phyloP scores from a whole-genome alignment of 805 yeast genomes.

The Candida khao-thaluensis region DNA sequence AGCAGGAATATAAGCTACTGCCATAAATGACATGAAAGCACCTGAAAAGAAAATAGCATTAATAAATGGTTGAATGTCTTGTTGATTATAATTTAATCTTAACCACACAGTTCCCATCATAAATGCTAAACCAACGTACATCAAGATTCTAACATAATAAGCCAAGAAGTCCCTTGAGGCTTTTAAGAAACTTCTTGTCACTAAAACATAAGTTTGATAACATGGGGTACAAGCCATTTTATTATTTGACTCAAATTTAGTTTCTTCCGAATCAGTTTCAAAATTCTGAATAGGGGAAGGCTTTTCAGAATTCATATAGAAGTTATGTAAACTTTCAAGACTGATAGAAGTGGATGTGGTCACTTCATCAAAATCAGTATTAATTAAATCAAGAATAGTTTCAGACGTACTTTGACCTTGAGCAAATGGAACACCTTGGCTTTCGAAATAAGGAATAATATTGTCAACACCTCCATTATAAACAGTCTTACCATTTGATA shows the following conservation, averaged over 20 bases:
- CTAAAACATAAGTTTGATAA: constrained; percentile 18
- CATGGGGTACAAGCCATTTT: constrained; percentile 5
- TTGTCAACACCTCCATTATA: constrained; percentile 18
- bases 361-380: constrained; percentile 25
- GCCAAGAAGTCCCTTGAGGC: constrained; percentile 36
- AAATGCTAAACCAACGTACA: constrained; percentile 41
- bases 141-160: constrained; percentile 34
- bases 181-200: constrained; percentile 28
- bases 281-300: background rate
- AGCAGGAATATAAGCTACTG: constrained; percentile 43
- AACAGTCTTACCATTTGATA: constrained; percentile 22
- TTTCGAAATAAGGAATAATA: constrained; percentile 19
- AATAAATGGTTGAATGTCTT: constrained; percentile 32
- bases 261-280: too few species aligned
- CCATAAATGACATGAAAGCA: constrained; percentile 47
- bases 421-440: constrained; percentile 20
- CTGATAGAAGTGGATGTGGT: background rate
- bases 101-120: constrained; percentile 39
- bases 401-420: constrained; percentile 26
- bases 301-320: constrained; percentile 1
- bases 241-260: background rate
- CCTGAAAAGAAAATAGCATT: constrained; percentile 42
- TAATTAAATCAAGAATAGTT: constrained; percentile 27
- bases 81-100: constrained; percentile 27
- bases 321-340: constrained; percentile 3